Percentiles rank a stretch among this genome's conserved stretches.
Conservation (phyloP, 768 basidiomycete species). For the Xanthoconium purpureum region DNA sequence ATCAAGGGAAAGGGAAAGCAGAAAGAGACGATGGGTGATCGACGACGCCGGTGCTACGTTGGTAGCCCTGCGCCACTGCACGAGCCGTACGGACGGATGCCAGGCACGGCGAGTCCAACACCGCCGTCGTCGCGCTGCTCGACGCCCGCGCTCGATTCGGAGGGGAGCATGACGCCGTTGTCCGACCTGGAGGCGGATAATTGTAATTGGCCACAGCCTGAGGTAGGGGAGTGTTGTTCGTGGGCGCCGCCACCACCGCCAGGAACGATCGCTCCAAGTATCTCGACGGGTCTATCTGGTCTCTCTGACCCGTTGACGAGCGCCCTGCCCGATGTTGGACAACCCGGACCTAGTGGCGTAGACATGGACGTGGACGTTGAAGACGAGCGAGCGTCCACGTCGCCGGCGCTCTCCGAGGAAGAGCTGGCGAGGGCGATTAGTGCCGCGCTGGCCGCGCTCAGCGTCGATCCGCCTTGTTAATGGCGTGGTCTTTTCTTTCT, state of each 20-base stretch:
- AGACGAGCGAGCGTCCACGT: background rate
- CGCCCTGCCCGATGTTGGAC: background rate
- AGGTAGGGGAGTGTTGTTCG: conserved; percentile 30
- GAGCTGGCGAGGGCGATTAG: conserved; percentile 24
- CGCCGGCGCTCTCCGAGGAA: conserved; percentile 17
- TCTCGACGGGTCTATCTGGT: too few species aligned
- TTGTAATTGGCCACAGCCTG: conserved; percentile 34
- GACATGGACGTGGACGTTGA: background rate
- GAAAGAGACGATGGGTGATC: background rate
- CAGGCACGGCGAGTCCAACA: background rate
- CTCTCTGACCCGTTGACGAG: background rate
- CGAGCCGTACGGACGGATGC: conserved; percentile 23
- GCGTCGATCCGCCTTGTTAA: background rate
- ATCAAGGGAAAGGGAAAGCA: background rate
- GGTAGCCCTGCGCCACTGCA: conserved; percentile 17
- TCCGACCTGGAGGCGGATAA: conserved; percentile 6
- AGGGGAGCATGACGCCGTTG: conserved; percentile 11
- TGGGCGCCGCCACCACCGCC: conserved; percentile 21
- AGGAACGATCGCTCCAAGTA: background rate
- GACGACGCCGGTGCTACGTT: conserved; percentile 15
- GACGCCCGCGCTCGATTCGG: conserved; percentile 12
- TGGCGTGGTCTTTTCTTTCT: background rate
- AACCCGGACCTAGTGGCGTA: background rate
- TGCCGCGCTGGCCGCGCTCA: conserved; percentile 20
- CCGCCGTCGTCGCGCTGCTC: conserved; percentile 5